phyloP scores from a whole-genome alignment of 2,329 filamentous ascomycete species.

The Cordyceps fumosorosea region DNA sequence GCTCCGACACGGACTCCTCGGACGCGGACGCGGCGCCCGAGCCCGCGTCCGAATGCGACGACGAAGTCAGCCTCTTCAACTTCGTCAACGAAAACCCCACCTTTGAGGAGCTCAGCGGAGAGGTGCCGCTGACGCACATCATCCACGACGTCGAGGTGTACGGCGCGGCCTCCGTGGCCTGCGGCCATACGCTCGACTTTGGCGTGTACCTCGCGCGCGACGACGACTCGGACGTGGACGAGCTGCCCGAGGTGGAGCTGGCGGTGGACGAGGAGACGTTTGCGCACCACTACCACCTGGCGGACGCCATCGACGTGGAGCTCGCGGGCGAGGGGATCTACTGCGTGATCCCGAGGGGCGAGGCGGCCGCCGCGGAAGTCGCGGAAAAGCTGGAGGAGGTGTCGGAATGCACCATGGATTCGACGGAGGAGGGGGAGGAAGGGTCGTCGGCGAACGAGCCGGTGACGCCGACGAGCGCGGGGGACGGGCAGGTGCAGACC shows the following conservation, averaged over 20 bases:
- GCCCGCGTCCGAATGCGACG: not conserved
- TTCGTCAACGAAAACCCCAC: conserved; percentile 12
- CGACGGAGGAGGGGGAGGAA: not conserved
- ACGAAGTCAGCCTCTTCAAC: conserved; percentile 15
- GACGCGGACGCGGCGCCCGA: not conserved
- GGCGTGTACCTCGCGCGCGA: conserved; percentile 24
- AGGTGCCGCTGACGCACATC: conserved; percentile 19
- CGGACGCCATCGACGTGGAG: conserved; percentile 23
- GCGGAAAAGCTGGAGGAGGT: not conserved
- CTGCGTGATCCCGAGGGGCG: conserved; percentile 12
- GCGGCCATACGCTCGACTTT: conserved; percentile 20
- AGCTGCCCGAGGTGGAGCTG: conserved; percentile 26
- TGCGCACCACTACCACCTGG: conserved; percentile 19
- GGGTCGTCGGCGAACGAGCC: not conserved
- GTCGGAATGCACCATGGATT: not conserved
- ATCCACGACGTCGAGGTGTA: conserved; percentile 23
- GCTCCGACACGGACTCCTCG: conserved; percentile 2
- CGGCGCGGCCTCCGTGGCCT: not conserved
- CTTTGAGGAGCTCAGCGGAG: conserved; percentile 15
- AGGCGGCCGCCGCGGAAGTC: not conserved
- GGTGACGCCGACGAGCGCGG: not conserved
- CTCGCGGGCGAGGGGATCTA: conserved; percentile 18
- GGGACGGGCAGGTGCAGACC: not conserved
- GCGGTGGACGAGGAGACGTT: conserved; percentile 23
- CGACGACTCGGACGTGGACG: conserved; percentile 18